Conservation (phyloP, 208 protist genomes). For the Leishmania martiniquensis region DNA sequence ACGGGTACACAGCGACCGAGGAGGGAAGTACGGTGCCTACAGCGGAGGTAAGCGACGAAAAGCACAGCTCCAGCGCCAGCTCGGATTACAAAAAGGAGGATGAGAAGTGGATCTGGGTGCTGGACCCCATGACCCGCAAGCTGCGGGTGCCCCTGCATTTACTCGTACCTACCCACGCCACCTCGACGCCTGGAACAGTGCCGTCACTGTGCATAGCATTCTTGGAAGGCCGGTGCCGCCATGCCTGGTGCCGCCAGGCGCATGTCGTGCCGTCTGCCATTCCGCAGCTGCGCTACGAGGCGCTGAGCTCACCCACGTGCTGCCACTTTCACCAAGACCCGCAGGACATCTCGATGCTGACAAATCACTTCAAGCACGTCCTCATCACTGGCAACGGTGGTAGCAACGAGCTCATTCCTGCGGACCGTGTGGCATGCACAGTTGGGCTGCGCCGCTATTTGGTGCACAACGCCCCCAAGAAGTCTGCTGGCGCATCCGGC, state of each 20-base stretch:
- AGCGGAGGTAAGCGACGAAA: slow-evolving; percentile 34
- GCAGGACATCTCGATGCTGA: slow-evolving; percentile 74
- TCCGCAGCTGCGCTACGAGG: slow-evolving; percentile 81
- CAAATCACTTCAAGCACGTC: slow-evolving; percentile 66
- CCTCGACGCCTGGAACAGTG: slow-evolving; percentile 77
- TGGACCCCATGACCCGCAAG: slow-evolving; percentile 88
- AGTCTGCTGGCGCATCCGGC: slow-evolving; percentile 12
- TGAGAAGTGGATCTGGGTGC: slow-evolving; percentile 88
- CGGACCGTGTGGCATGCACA: slow-evolving; percentile 75
- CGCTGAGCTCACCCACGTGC: slow-evolving; percentile 84
- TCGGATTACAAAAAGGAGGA: slow-evolving; percentile 43
- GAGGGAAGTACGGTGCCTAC: slow-evolving; percentile 23
- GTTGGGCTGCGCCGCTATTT: slow-evolving; percentile 86
- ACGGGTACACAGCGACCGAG: slow-evolving; percentile 20
- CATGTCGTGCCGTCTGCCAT: slow-evolving; percentile 79
- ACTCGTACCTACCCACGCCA: slow-evolving; percentile 82
- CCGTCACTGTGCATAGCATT: slow-evolving; percentile 88
- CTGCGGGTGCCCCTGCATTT: slow-evolving; percentile 78
- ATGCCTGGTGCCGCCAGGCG: slow-evolving; percentile 89
- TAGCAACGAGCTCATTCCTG: slow-evolving; percentile 75
- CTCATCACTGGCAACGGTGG: slow-evolving; percentile 67
- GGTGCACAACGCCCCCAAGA: slow-evolving; percentile 66
- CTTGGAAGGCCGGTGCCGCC: slow-evolving; percentile 85
- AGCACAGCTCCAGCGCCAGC: slow-evolving; percentile 35
- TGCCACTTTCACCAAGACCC: slow-evolving; percentile 84